Evolutionary conservation across 306 rosid genomes (phyloP).

Genomic region (Rubus parviflorus): DNA sequence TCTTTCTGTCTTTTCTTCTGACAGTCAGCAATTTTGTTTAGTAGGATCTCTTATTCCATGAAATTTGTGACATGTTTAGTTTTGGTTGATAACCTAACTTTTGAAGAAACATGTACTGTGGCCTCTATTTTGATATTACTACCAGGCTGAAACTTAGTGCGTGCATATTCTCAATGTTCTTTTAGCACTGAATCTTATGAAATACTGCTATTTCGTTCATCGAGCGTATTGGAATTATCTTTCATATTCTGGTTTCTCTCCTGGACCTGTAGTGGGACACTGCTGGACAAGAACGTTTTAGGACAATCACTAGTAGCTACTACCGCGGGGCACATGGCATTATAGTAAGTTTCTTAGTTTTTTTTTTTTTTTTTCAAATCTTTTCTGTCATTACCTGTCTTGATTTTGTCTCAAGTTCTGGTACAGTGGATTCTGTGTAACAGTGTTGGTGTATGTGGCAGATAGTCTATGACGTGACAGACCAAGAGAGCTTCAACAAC

Average conservation of each 20-base stretch:
- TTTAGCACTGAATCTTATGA: not conserved
- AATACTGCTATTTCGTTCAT: not conserved
- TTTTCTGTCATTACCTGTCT: not conserved
- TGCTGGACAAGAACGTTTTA: conserved; percentile 61
- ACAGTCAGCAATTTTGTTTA: not conserved
- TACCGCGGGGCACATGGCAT: conserved; percentile 67
- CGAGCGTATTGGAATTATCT: not conserved
- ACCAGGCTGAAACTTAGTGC: not conserved
- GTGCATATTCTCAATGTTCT: not conserved
- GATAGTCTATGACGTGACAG: conserved; percentile 60
- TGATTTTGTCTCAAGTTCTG: not conserved
- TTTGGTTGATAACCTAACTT: not conserved
- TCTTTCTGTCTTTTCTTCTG: not conserved
- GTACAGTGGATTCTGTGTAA: not conserved
- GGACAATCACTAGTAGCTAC: conserved; percentile 62
- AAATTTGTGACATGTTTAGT: not conserved
- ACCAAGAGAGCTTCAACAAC: conserved; percentile 57
- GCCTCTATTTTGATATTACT: not conserved
- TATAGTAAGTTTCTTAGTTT: conserved; percentile 33
- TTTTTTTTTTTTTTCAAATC: not conserved
- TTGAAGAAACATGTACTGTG: not conserved
- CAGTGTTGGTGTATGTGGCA: conserved; percentile 22
- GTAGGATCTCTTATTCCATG: conserved; percentile 1
- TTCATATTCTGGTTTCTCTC: not conserved
- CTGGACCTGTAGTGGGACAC: conserved; percentile 48